Base-by-base conservation (phyloP, 352 stramenopile genomes). In the Phytophthora colocasiae region DNA sequence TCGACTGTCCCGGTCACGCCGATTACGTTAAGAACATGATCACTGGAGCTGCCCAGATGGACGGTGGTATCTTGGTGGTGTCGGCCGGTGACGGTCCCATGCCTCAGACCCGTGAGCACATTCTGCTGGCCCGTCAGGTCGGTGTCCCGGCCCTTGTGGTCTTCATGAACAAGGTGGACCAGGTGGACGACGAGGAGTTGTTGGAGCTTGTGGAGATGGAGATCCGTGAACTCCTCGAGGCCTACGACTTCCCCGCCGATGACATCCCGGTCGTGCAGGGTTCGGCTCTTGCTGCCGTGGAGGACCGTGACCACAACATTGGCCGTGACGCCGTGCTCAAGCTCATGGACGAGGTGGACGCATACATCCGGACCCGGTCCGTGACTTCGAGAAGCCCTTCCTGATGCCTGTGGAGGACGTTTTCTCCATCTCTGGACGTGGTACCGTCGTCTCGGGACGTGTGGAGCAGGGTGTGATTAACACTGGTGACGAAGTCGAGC, bases 371-470 rank as follows among this genome's bases (percentile, higher is more conserved):
- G 86, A 93, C 72, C 95, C 91, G 2, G 69, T 78, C 12, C 87
- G 96, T 56, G 87, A 97, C 56, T 82, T 99, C 40, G 97, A 99
- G 69, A 99, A 99, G 82, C 80, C 91, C 12, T 99, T 99, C 76
- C 81, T 99, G 39, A 98, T 99, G 92, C 95, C 96, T 14, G 81
- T 99, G 44, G 96, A 99, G 78, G 96, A 99, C 77, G 95, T 98
- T 0, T 99, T 99, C 73, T 98, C 86, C 22, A 99, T 99, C 81
- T 85, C 91, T n/a, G 97, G 97, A 49, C 91, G 96, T 78, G 97
- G 97, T 59, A 99, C 97, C n/a, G 97, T 99, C 36, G 96, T 98
- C 7, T 98, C 94, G n/a, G 97, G 97, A 39, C 84, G 95, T 66
- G 85, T 99, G 24, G 95, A 99, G 72, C 86, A 96, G 66, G 95